phyloP scores from a whole-genome alignment of 768 basidiomycete species.

The Crassisporium funariophilum region DNA sequence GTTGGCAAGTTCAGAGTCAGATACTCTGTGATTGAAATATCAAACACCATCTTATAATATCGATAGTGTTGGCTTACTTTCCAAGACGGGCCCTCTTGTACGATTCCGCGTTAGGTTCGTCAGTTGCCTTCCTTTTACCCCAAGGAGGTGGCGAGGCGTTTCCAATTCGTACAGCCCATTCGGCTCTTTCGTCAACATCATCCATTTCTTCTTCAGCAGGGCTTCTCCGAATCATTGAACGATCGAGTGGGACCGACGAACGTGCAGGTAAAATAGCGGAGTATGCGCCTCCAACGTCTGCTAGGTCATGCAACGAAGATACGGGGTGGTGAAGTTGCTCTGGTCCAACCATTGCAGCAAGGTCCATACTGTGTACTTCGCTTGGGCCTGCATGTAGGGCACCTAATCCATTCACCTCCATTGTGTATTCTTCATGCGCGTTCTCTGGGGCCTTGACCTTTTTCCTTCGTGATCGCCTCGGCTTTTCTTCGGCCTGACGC shows the following conservation, averaged over 20 bases:
- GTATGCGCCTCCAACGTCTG: slow-evolving; percentile 21
- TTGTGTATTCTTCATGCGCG: slow-evolving; percentile 15
- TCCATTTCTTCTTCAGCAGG: slow-evolving; percentile 71
- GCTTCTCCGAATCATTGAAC: slow-evolving; percentile 38
- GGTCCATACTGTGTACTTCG: slow-evolving; percentile 7
- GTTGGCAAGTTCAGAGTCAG: not conserved
- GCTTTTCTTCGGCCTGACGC: slow-evolving; percentile 71
- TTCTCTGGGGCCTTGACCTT: slow-evolving; percentile 34
- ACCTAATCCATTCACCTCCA: slow-evolving; percentile 6
- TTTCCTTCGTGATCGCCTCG: slow-evolving; percentile 56
- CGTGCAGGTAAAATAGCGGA: slow-evolving; percentile 22
- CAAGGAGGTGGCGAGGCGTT: slow-evolving; percentile 65
- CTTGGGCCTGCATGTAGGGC: slow-evolving; percentile 10
- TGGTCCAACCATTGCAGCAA: slow-evolving; percentile 10
- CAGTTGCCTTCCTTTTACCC: slow-evolving; percentile 59
- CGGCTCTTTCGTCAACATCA: slow-evolving; percentile 50
- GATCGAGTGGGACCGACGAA: slow-evolving; percentile 28
- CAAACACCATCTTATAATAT: not conserved
- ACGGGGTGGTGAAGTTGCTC: slow-evolving; percentile 19
- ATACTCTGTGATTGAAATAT: slow-evolving; percentile 3
- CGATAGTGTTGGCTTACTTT: slow-evolving; percentile 32
- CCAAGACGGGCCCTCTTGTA: slow-evolving; percentile 47
- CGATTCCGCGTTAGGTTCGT: slow-evolving; percentile 30
- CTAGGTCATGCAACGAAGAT: slow-evolving; percentile 20
- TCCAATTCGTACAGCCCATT: slow-evolving; percentile 71